Base-by-base conservation (phyloP, 1,284 basidiomycete species). In the Cryptococcus amylolentus region DNA sequence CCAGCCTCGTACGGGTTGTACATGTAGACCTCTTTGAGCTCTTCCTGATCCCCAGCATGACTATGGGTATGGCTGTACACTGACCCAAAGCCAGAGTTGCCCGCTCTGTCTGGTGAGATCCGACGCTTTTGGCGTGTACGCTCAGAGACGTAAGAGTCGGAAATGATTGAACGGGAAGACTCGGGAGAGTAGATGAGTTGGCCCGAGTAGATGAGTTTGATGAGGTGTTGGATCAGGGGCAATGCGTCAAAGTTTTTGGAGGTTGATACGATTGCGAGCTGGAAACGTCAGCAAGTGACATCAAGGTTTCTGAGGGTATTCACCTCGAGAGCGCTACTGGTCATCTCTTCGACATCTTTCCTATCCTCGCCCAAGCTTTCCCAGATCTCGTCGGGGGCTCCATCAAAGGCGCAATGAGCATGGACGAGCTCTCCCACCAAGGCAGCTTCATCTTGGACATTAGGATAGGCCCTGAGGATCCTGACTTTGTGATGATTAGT, bases 201-300 rank as follows among this genome's bases (percentile, higher is more conserved):
- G n/a, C 78, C 91, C 4, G 83, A 79, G 72, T 91, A 87, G 39
- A 94, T 88, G 57, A 91, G 87, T 65, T 87, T 86, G 47, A 93
- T 83, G 28, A 93, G 85, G 54, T 84, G 85, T 72, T 94, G 91
- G 9, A 89, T 84, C 14, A 93, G 81, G 0, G 89, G 84, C 5
- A 87, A 84, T 1, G 89, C 83, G 14, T 92, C 77, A 66, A 94
- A 91, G 26, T 81, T 80, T 71, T 91, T 93, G 5, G 89, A 83
- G 54, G 84, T 80, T 0, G 90, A 90, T 13, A 86, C 84, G 65
- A 94, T 89, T 5, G 90, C 89, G 81, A 93, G 86, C 88, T 94
- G 70, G 26, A 45, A 16, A 12, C 4, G 26, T 46, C 23, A 27
- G 16, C 16, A 46, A 9, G 10, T 27, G 23, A 26, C 20, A n/a